Conservation (phyloP, 2,329 filamentous ascomycete genomes). For the Sporothrix mexicana region DNA sequence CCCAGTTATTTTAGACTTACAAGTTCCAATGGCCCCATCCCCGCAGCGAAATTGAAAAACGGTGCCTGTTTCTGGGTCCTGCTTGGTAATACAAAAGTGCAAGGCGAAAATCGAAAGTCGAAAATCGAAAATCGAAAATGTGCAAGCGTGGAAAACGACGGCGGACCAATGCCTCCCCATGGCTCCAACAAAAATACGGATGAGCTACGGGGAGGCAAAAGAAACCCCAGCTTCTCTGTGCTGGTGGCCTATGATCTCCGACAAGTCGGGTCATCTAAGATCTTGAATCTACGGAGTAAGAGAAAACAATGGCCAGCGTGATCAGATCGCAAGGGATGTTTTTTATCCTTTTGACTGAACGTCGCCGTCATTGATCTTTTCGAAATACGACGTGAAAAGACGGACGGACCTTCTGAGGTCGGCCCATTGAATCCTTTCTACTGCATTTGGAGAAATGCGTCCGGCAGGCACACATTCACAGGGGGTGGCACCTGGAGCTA, state of each 20-base stretch:
- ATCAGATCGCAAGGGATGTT: too few species aligned
- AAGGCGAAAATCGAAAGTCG: not conserved
- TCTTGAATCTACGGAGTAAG: too few species aligned
- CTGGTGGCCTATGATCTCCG: too few species aligned
- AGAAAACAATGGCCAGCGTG: too few species aligned
- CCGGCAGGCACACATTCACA: not conserved
- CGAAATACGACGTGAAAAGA: not conserved
- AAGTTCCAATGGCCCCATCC: not conserved
- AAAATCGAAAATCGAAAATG: not conserved
- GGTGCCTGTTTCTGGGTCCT: not conserved
- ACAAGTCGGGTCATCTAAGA: too few species aligned
- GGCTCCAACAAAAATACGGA: not conserved
- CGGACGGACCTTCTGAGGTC: not conserved
- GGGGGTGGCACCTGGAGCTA: not conserved
- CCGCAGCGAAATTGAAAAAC: not conserved
- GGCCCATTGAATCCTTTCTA: slow-evolving; percentile 12
- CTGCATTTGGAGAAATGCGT: not conserved
- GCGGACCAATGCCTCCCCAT: not conserved
- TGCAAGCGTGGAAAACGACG: not conserved
- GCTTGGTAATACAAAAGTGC: slow-evolving; percentile 5
- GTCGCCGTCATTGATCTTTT: not conserved
- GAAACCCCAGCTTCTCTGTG: too few species aligned
- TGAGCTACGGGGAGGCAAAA: too few species aligned
- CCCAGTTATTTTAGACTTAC: not conserved
- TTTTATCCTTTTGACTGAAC: too few species aligned